A percentile compares a stretch with the other conserved stretches of the same genome.
These are phyloP conservation scores for Aspergillus neotritici DNA, from an alignment of 2,329 filamentous ascomycete species.

Conservation along the genomic window DNA sequence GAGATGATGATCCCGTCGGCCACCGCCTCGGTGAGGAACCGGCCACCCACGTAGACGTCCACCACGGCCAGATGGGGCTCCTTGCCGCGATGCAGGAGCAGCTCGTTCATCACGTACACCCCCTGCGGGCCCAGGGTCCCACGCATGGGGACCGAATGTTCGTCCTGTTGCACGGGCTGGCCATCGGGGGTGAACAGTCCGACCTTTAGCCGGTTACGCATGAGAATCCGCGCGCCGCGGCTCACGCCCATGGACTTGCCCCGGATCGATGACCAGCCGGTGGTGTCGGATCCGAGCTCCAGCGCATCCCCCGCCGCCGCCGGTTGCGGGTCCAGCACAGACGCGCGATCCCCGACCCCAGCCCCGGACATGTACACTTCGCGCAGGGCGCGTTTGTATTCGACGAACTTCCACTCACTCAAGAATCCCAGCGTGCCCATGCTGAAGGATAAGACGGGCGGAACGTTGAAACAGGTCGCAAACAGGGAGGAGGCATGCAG, in stretches of 20 bases:
- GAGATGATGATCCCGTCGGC: constrained; percentile 93
- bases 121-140: constrained; percentile 35
- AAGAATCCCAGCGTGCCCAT: constrained; percentile 96
- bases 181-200: constrained; percentile 71
- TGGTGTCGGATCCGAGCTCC: constrained; percentile 32
- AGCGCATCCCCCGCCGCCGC: constrained; percentile 12
- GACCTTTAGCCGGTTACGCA: constrained; percentile 81
- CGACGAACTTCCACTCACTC: constrained; percentile 91
- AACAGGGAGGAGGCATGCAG: constrained; percentile 81
- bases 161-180: constrained; percentile 47
- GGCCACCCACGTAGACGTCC: constrained; percentile 81
- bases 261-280: constrained; percentile 65
- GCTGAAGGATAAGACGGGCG: constrained; percentile 88
- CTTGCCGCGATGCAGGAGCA: constrained; percentile 84
- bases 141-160: constrained; percentile 24
- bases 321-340: constrained; percentile 40
- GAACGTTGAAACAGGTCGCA: constrained; percentile 72
- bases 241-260: constrained; percentile 75
- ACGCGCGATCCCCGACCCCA: constrained; percentile 43
- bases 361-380: constrained; percentile 85
- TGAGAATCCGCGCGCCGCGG: constrained; percentile 71
- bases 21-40: constrained; percentile 87
- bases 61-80: constrained; percentile 88
- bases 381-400: constrained; percentile 86
- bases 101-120: constrained; percentile 82